Evolutionary conservation across 192 early-diverging fungal genomes (phyloP).

Genomic region (Linnemannia exigua): DNA sequence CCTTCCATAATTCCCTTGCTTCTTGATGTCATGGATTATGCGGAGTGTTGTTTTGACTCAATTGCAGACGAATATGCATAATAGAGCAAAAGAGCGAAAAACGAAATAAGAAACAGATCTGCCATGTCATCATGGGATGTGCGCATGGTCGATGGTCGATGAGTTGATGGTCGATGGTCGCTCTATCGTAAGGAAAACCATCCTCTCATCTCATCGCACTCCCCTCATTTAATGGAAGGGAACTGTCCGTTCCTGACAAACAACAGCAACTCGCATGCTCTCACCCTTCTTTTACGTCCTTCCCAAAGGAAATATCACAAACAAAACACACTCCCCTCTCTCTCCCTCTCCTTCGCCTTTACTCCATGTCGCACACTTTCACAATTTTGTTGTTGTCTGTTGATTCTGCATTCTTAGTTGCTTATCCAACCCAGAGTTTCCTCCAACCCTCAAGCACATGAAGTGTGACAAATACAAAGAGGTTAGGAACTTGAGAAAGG

Average conservation of each 20-base stretch:
- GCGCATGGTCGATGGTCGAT: too few species aligned
- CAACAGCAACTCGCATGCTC: background rate
- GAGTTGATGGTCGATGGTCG: too few species aligned
- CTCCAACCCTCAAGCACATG: constrained; percentile 3
- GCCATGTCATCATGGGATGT: background rate
- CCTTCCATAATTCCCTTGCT: too few species aligned
- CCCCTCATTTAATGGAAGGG: background rate
- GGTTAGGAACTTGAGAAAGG: background rate
- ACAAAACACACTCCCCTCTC: too few species aligned
- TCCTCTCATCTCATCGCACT: background rate
- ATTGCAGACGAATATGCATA: background rate
- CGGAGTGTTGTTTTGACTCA: background rate
- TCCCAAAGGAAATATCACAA: background rate
- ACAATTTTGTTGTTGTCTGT: too few species aligned
- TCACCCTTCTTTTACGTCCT: background rate
- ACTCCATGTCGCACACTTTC: too few species aligned
- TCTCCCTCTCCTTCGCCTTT: too few species aligned
- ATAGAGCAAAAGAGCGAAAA: background rate
- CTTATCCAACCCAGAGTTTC: background rate
- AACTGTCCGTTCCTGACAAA: background rate
- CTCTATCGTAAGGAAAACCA: background rate
- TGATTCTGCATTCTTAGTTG: background rate
- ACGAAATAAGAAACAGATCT: background rate
- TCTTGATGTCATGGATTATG: background rate
- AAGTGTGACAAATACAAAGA: background rate